Base-by-base conservation (phyloP, 2,329 filamentous ascomycete species). In the Neurospora sp. region DNA sequence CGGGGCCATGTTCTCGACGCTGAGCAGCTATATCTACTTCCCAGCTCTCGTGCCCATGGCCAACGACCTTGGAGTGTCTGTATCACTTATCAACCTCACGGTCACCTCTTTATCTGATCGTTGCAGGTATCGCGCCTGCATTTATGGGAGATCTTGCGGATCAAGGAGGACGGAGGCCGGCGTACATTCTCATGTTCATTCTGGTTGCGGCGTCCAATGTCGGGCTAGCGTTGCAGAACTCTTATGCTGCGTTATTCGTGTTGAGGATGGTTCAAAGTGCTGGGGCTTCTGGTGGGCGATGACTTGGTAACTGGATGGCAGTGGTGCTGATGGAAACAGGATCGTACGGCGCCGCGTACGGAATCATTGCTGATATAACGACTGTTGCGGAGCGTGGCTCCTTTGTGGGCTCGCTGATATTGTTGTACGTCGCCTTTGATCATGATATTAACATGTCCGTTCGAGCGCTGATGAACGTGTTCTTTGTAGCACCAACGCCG, bases 291-390 rank as follows among this genome's bases (percentile, higher is more conserved):
- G 71, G 71, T 52, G 46, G 19, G 19, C 2, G 19, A 23, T 23
- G 19, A 23, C 19, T 23, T 23, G 19, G 19, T 23, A 23, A 23
- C 19, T 23, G 19, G 19, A 23, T 23, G 19, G 19, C 19, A 23
- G 19, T 23, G 19, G 19, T 23, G 19, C 19, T 23, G 19, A 23
- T 23, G 19, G 19, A 23, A 23, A 23, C 19, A 23, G 19, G 67
- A 38, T 68, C 68, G 81, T 67, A 43, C 15, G 66, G 39, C n/a
- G 66, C 68, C 17, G 67, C 69, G 23, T 72, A 72, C 23, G 89
- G 85, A 0, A 84, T 91, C 0, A 84, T 91, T 2, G 86, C 86
- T 0, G 90, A 92, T 74, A 80, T 90, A 4, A 82, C 86, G 6
- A 89, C 87, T 0, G 84, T 85, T 1, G 84, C 84, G 0, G 88